Evolutionary conservation across 2,329 filamentous ascomycete species (phyloP), one percentile per base, ranked within the genome.

Genomic region (Exophiala alcalophila): DNA sequence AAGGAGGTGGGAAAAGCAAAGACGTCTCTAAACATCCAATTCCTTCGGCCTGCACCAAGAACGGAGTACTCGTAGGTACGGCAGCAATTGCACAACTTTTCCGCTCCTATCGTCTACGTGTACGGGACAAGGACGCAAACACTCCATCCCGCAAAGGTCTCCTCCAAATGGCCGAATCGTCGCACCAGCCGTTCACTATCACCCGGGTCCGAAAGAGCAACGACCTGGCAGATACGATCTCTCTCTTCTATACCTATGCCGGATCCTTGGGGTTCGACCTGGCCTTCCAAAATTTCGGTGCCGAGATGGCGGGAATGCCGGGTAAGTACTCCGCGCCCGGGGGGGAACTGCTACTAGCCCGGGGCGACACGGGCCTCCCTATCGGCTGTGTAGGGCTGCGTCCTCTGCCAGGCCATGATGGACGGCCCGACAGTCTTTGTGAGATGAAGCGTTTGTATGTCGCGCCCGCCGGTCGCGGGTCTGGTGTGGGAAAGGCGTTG

Each of bases 381-480:
- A 39, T 49, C 4, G 41, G 44, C 6, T 56, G 54, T 47, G 52
- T 55, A 5, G 54, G 47, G 8, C 33, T 56, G 40, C 46, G 54
- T 19, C 35, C 51, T 29, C 33, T 50, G 2, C 49, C 44, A 10
- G 34, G 32, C 15, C 10, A 28, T 18, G 36, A 16, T 6, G 14
- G 16, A 12, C n/a, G n/a, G n/a, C 20, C 7, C 9, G 27, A 15
- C 9, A 26, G 41, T 10, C 59, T 57, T 14, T 73, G 70, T 52
- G 78, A 81, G 57, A 73, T 81, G 63, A 81, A 81, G 57, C 66
- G 77, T 1, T 62, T 81, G 0, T 81, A 77, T 51, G 67, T 77
- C 6, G 47, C 61, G 2, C 72, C 72, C 0, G 55, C 62, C 27
- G 67, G 68, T 1, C 68, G 77, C 16, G 72, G 76, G 2, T 52